Evolutionary conservation across 306 rosid species (phyloP), one percentile per base, ranked within the genome.

Genomic region (Cercis canadensis): DNA sequence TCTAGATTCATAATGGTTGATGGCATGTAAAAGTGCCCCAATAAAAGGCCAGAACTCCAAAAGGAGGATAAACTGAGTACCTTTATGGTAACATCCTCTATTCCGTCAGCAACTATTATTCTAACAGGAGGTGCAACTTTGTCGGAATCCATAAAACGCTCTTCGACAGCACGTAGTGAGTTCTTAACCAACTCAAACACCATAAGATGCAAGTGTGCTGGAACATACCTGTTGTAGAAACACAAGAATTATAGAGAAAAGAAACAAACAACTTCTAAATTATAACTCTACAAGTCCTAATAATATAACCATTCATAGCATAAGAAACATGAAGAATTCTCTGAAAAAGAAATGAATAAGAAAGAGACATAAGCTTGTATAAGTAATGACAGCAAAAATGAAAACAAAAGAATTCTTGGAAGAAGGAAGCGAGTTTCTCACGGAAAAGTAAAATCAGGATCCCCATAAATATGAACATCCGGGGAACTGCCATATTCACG

Each of bases 161-260:
- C 99, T 86, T 94, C 90, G 55, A 91, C 99, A 16, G 97, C 99
- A 62, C 99, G 97, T 72, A 94, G 69, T 1, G 99, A 94, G 85
- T 94, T 94, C 79, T 94, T 94, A 31, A 91, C 97, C 85, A 94
- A 70, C 92, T 94, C 99, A 61, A 94, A 94, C 44, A 94, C 95
- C 99, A 94, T 94, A 41, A 92, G 90, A 82, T 91, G 99, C 81
- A 94, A 85, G 83, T 94, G 99, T 29, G 95, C 81, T 1, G 97
- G 92, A 79, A 94, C 99, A 57, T 94, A 94, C 57, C 99, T 94
- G 84, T 73, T 5, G 39, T 4, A 14, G 32, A 70, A 47, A 64
- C 37, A 80, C 13, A 61, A 24, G 36, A 24, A 57, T 40, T 57
- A 47, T 33, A 60, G 24, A 52, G 36, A 67, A 69, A 64, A 54